Base-by-base conservation (phyloP, 2,329 filamentous ascomycete species). In the Apiospora marii region DNA sequence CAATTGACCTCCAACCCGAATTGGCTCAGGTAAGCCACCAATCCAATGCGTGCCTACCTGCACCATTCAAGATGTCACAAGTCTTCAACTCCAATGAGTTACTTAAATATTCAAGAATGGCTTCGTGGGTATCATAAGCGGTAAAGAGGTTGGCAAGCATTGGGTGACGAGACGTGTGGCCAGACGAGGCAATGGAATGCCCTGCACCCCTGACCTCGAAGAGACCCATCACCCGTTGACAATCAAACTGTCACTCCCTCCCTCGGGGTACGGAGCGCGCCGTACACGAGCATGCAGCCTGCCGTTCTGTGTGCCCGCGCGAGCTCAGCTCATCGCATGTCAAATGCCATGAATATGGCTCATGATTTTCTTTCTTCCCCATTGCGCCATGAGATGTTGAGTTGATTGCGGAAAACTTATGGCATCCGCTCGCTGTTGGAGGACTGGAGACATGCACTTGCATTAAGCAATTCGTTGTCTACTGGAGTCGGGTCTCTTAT, bases 401-500 rank as follows among this genome's bases (percentile, higher is more conserved):
- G 22, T 64, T n/a, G 19, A 41, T 64, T 64, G 34, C 34, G 58
- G 12, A 64, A 64, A 58, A 34, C 27, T 6, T 30, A 58, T 30
- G 51, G 24, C 51, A 30, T 24, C 48, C 48, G n/a, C 22, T 49
- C 10, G 37, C 37, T 27, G 12, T 8, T 51, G n/a, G 49, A 51
- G 24, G 8, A 7, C 7, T 48, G 16, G 13, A 30, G 51, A 30
- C 51, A 34, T 58, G 53, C 34, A 12, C 53, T 61, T 61, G 53
- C 53, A 61, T 61, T 37, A 61, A 61, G 53, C 53, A 61, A 61
- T 61, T 12, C 27, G 30, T 22, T 30, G 19, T 61, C 53, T 30
- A 41, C 58, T 58, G 51, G 51, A n/a, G 53, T 16, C 22, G 30
- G 19, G 51, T 34, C 19, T 41, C 58, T 64, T 64, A 41, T 64